Base-by-base conservation (phyloP, 176 grass and related monocot species). In the Dendrocalamus sinicus region DNA sequence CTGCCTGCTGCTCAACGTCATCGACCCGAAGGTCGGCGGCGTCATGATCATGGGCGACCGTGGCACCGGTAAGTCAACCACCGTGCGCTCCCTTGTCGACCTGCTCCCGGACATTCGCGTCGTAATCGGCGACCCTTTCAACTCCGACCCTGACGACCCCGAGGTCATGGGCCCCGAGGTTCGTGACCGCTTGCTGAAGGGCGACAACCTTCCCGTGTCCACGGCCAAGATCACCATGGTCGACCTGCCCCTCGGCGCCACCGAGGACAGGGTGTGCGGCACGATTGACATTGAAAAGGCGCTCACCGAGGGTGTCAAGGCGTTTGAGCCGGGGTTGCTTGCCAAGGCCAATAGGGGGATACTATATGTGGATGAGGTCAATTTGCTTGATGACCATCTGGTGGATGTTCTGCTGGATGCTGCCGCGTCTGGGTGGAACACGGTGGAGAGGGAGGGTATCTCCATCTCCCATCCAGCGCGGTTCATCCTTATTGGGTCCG, bases 231-330 rank as follows among this genome's bases (percentile, higher is more conserved):
- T 99, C 81, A 94, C 90, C 63, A 99, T 99, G 96, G 96, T 99
- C 28, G 96, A 99, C 72, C 91, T 99, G 46, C 96, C 96, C 9
- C 93, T 99, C 47, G 96, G 96, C 20, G 93, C 96, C 88, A 99
- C 96, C 6, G 96, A 99, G 80, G 96, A 99, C 77, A 83, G 96
- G 64, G 96, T 99, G 43, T 99, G 96, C 61, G 96, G 96, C 85
- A 99, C 96, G 19, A 99, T 99, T n/a, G 96, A 99, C 87, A 99
- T 99, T 2, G 96, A 99, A 86, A 99, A 99, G 88, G 96, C 96
- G 6, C 94, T 99, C 60, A 96, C 96, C 0, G 96, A 99, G 55
- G 96, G 96, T 26, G 93, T 99, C 84, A 99, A 99, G 90, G 96
- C 96, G 3, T 99, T 99, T 16, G 96, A 99, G 82, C 96, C 96